Percentiles rank a stretch among this genome's conserved stretches.
These are phyloP conservation scores for Colletotrichum orchidophilum DNA, from an alignment of 2,329 filamentous ascomycete genomes.

Conservation along the genomic window DNA sequence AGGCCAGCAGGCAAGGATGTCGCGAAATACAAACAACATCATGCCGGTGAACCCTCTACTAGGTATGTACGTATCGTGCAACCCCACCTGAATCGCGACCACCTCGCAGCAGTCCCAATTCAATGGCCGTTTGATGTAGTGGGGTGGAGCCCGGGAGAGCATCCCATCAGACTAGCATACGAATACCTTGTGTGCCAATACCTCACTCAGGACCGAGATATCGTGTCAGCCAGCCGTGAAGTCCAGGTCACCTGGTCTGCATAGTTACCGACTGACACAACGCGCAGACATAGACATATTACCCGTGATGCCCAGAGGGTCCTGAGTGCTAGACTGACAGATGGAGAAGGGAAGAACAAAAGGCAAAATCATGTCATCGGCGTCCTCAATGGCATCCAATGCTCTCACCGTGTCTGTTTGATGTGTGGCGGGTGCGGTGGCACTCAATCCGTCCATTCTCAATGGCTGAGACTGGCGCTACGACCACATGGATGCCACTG, in stretches of 20 bases:
- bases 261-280: no score
- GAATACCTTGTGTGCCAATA: no score
- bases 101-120: neutral
- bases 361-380: neutral
- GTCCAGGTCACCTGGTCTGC: no score
- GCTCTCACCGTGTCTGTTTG: neutral
- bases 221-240: no score
- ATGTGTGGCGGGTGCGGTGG: neutral
- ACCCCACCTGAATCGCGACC: constrained; percentile 18
- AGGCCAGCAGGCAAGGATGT: constrained; percentile 12
- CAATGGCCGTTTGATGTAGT: neutral
- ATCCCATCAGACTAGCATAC: no score
- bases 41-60: neutral
- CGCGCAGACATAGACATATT: no score
- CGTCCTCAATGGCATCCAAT: neutral
- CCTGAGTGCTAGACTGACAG: no score
- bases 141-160: neutral
- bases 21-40: neutral
- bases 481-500: neutral
- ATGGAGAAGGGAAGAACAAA: neutral
- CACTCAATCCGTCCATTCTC: neutral
- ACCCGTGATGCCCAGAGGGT: no score
- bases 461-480: neutral
- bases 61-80: neutral
- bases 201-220: no score